Evolutionary conservation across 1,284 basidiomycete species (phyloP).

Genomic region (Abortiporus biennis): DNA sequence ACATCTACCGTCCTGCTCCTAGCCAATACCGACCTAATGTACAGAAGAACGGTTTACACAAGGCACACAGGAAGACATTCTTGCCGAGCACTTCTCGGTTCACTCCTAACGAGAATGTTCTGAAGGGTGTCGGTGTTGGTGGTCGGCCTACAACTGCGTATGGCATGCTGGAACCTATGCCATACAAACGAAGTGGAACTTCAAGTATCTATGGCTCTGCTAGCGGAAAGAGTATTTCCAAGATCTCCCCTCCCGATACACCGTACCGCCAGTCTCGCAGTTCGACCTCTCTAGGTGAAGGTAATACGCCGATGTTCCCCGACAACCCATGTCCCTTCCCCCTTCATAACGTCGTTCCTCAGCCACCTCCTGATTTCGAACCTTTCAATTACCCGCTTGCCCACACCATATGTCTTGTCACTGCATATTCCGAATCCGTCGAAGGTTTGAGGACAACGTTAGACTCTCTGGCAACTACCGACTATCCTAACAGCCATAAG

Average conservation of each 20-base stretch:
- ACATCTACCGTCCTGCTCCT: constrained; percentile 94
- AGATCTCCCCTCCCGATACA: constrained; percentile 71
- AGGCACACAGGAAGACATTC: constrained; percentile 58
- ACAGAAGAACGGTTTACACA: constrained; percentile 56
- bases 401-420: constrained; percentile 94
- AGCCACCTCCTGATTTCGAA: constrained; percentile 87
- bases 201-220: constrained; percentile 48
- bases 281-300: constrained; percentile 67
- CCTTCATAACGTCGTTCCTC: constrained; percentile 83
- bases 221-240: constrained; percentile 27
- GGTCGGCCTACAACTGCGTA: constrained; percentile 72
- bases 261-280: constrained; percentile 75
- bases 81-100: constrained; percentile 84
- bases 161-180: constrained; percentile 60
- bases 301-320: constrained; percentile 41
- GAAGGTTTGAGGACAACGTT: constrained; percentile 96
- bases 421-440: constrained; percentile 96
- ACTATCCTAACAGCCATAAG: constrained; percentile 99
- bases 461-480: constrained; percentile 96
- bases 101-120: constrained; percentile 70
- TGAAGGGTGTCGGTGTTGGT: constrained; percentile 49
- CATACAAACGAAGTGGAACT: constrained; percentile 51
- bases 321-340: constrained; percentile 90
- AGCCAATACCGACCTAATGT: constrained; percentile 90
- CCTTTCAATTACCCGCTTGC: constrained; percentile 96